Percentiles rank a stretch among this genome's conserved stretches.
Conservation (phyloP, 2,329 filamentous ascomycete genomes). For the Venturia oleaginea region DNA sequence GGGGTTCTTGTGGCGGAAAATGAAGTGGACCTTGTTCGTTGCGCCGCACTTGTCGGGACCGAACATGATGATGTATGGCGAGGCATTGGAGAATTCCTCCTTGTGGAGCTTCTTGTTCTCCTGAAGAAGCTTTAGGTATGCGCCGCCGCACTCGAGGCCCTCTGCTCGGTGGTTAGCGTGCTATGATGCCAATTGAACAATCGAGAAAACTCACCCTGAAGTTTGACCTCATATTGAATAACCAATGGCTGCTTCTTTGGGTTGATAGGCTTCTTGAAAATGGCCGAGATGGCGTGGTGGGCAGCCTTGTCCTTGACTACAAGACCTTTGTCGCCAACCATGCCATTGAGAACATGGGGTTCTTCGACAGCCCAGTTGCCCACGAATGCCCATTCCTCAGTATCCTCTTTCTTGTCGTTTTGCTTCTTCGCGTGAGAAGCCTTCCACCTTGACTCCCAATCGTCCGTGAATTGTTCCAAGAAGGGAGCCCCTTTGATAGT, state of each 20-base stretch:
- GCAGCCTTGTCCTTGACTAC: conserved; percentile 97
- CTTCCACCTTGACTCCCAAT: conserved; percentile 91
- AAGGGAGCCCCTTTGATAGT: conserved; percentile 76
- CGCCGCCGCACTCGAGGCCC: conserved; percentile 93
- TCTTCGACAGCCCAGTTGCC: conserved; percentile 97
- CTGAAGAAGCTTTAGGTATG: conserved; percentile 97
- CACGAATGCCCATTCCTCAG: conserved; percentile 93
- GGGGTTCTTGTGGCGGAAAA: conserved; percentile 99
- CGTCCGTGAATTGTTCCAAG: conserved; percentile 96
- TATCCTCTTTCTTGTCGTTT: conserved; percentile 53
- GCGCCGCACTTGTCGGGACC: conserved; percentile 98
- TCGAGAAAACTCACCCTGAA: conserved; percentile 64
- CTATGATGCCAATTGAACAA: conserved; percentile 16
- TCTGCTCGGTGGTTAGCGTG: conserved; percentile 45
- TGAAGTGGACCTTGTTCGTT: conserved; percentile 96
- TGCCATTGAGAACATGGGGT: conserved; percentile 80
- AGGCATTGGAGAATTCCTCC: conserved; percentile 95
- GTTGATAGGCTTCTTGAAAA: conserved; percentile 93
- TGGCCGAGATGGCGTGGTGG: conserved; percentile 98
- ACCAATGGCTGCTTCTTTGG: conserved; percentile 96
- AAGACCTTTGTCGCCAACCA: conserved; percentile 90
- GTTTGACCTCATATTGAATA: conserved; percentile 98
- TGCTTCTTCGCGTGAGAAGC: conserved; percentile 96
- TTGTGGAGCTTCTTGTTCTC: conserved; percentile 95
- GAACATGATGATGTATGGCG: conserved; percentile 99